These are phyloP conservation scores for Sporothrix pallida DNA, from an alignment of 2,329 filamentous ascomycete species.

Conservation along the genomic window DNA sequence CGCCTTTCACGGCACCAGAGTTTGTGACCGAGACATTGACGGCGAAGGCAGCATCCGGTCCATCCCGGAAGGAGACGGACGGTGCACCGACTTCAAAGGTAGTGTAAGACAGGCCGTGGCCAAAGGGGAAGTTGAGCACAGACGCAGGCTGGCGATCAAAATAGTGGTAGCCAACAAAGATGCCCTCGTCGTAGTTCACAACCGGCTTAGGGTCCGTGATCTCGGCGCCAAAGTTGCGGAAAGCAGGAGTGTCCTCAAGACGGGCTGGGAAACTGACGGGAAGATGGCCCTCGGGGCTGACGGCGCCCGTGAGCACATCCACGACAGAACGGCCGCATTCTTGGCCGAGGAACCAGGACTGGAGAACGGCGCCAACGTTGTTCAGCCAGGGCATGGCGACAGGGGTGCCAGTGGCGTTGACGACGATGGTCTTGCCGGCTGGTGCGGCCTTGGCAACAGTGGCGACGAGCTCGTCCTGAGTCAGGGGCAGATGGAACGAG, in stretches of 20 bases:
- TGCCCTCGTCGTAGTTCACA: slow-evolving; percentile 76
- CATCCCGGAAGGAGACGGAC: background rate
- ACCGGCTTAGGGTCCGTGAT: slow-evolving; percentile 56
- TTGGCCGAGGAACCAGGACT: slow-evolving; percentile 73
- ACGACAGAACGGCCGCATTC: slow-evolving; percentile 71
- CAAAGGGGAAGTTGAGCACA: slow-evolving; percentile 71
- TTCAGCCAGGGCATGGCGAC: slow-evolving; percentile 74
- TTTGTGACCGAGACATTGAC: background rate
- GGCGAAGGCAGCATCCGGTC: background rate
- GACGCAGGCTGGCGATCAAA: slow-evolving; percentile 59
- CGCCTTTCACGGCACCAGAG: background rate
- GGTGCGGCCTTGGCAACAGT: slow-evolving; percentile 68
- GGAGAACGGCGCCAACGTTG: slow-evolving; percentile 68
- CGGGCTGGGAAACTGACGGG: slow-evolving; percentile 69
- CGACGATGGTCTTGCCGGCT: slow-evolving; percentile 61
- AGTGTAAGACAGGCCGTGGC: slow-evolving; percentile 79
- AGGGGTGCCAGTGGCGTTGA: slow-evolving; percentile 70
- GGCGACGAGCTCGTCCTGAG: slow-evolving; percentile 67
- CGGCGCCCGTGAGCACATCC: slow-evolving; percentile 67
- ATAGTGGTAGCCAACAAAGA: slow-evolving; percentile 81
- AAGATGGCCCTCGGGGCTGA: slow-evolving; percentile 71
- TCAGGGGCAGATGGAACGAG: slow-evolving; percentile 61
- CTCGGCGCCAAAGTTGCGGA: slow-evolving; percentile 75
- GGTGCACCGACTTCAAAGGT: slow-evolving; percentile 54
- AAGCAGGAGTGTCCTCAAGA: slow-evolving; percentile 74